phyloP scores from a whole-genome alignment of 139 green algal genomes.

The Chlamydomonas sphaeroides region DNA sequence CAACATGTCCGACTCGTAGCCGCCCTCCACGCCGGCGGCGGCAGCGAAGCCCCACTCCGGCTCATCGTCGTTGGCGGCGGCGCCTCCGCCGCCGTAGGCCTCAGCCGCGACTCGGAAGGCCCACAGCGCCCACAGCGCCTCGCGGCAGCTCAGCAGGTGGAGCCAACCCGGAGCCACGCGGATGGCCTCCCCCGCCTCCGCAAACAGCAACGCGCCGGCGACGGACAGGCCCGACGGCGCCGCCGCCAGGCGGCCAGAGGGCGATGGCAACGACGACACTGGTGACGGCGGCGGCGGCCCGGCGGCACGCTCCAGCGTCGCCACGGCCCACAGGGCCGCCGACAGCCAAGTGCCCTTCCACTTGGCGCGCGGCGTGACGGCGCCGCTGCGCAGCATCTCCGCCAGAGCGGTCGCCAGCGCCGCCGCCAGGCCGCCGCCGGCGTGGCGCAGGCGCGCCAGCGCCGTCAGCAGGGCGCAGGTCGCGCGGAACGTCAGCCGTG shows the following conservation, averaged over 20 bases:
- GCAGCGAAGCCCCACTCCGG: too few relatives aligned
- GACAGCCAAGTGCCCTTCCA: slow-evolving; percentile 36
- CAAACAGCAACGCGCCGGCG: slow-evolving; percentile 12
- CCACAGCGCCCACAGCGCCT: slow-evolving; percentile 35
- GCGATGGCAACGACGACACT: neutral
- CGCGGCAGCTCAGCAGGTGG: slow-evolving; percentile 10
- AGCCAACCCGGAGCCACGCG: slow-evolving; percentile 17
- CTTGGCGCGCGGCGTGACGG: neutral
- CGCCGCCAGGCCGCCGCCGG: neutral
- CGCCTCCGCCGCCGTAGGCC: neutral
- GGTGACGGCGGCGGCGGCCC: neutral
- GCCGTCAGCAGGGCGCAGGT: slow-evolving; percentile 15
- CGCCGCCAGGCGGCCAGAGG: neutral
- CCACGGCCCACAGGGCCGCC: slow-evolving; percentile 9
- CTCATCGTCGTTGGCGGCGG: neutral
- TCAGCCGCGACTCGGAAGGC: slow-evolving; percentile 4
- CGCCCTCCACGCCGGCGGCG: too few relatives aligned
- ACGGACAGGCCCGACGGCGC: neutral
- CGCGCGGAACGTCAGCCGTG: slow-evolving; percentile 10
- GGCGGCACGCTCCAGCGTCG: neutral
- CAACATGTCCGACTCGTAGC: slow-evolving; percentile 6
- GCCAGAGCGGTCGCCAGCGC: neutral
- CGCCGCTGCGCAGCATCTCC: neutral
- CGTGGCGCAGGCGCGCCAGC: slow-evolving; percentile 2
- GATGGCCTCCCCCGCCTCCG: slow-evolving; percentile 20